Base-by-base conservation (phyloP, 306 rosid genomes). In the Prunus kanzakura region DNA sequence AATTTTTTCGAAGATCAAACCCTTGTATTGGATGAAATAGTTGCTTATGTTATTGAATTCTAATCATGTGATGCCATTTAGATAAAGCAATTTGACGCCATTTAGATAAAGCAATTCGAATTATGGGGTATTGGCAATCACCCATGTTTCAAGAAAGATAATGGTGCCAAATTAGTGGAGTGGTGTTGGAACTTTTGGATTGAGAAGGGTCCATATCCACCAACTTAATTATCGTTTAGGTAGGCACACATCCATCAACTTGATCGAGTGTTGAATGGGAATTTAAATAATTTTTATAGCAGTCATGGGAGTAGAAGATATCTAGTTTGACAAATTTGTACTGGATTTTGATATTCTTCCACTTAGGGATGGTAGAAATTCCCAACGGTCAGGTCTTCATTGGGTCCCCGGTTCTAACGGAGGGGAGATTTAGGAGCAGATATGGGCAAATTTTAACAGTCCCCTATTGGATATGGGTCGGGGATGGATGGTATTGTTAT, bases 131-230 rank as follows among this genome's bases (percentile, higher is more conserved):
- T 54, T 54, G 47, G 32, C 52, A 32, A 55, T 55, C 19, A 8
- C 25, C 3, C 12, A 3, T 15, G 45, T 69, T 7, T 16, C 23
- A 38, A 55, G 52, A 22, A 38, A 55, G 32, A 69, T 30, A 27
- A 62, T 71, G 45, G 75, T 71, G 51, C 38, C 50, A 54, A 35
- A 54, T 16, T 69, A 50, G 38, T 72, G 52, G 65, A 56, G 76
- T 72, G 54, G 14, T 8, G 65, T 56, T 56, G 49, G 76, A 38
- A 56, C 52, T 20, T 35, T 56, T 9, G 35, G 8, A 55, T 13
- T 8, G 14, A 38, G 47, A 56, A 56, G 66, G 66, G 76, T 20
- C 66, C 66, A 8, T 12, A 23, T 19, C 47, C 76, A 72, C 66
- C 76, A 20, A 38, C 32, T 22, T 32, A 14, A 2, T n/a, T 54